phyloP scores from a whole-genome alignment of 2,329 filamentous ascomycete species.

The Rutstroemia sp. region DNA sequence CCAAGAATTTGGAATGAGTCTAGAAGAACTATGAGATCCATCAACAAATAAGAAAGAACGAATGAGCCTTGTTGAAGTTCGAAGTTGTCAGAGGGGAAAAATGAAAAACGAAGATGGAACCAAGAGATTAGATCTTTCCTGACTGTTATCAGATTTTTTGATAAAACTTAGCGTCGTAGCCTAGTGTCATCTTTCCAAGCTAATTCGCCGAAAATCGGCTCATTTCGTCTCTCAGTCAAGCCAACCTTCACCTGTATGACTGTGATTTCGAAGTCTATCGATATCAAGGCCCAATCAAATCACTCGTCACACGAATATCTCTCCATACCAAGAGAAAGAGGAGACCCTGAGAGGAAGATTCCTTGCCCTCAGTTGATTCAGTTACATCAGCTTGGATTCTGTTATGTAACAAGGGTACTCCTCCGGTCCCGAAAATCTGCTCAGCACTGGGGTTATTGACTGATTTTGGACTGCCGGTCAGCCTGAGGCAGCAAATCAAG shows the following conservation, averaged over 20 bases:
- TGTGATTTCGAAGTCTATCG: neutral
- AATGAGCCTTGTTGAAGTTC: neutral
- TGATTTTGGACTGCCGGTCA: too few relatives aligned
- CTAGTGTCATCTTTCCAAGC: neutral
- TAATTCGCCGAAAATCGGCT: constrained; percentile 7
- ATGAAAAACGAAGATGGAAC: neutral
- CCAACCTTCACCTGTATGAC: neutral
- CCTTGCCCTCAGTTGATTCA: neutral
- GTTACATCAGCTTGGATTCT: neutral
- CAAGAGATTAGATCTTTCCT: constrained; percentile 8
- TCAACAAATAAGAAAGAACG: neutral
- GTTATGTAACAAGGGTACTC: neutral
- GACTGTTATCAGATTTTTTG: constrained; percentile 1
- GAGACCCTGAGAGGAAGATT: neutral
- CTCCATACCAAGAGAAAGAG: neutral
- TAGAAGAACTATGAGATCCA: neutral
- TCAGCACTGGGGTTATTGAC: too few relatives aligned
- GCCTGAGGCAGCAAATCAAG: too few relatives aligned
- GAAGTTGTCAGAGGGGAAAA: neutral
- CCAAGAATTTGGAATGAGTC: neutral
- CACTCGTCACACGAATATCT: neutral
- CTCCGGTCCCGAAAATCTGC: neutral
- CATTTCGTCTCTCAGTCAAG: neutral
- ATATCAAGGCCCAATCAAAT: neutral
- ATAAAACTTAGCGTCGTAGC: constrained; percentile 9